Base-by-base conservation (phyloP, 140 eudicot genomes). In the Senecio squalidus region DNA sequence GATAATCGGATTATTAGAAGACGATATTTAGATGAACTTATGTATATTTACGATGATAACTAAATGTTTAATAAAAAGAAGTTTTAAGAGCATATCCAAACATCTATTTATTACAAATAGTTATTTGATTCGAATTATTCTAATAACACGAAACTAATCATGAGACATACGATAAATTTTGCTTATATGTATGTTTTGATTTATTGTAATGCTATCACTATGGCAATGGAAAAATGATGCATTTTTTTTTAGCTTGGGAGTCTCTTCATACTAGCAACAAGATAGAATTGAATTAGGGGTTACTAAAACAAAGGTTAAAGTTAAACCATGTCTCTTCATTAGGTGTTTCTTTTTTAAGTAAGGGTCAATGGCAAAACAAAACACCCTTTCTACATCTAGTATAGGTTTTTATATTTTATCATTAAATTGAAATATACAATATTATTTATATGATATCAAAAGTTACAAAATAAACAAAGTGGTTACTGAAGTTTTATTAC, bases 301-400 rank as follows among this genome's bases (percentile, higher is more conserved):
- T 65, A 64, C 52, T n/a, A 50, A 18, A 43, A 66, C 43, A 66
- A 40, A 30, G 29, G 27, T 20, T 15, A 4, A 14, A 16, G 24
- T 44, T 50, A 49, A 47, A 38, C 53, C 26, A 20, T 69, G 62
- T 17, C 56, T 38, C 29, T 46, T 47, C 55, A 30, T 60, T 60
- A 29, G 54, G 16, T 60, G 36, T 20, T 38, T 27, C 68, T 50
- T 4, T 36, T 56, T 21, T 22, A 28, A 39, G 53, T 17, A 61
- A 70, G 58, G 58, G 76, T 70, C 70, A 70, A 45, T 53, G 40
- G 11, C 57, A 52, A 62, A 8, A 53, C 43, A 27, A 70, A 27
- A 7, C 40, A 61, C 40, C 75, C 40, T 60, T 60, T 70, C 31
- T 60, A 39, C 69, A 38, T 26, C 54, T 36, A 36, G 34, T 34